Evolutionary conservation across 176 grass and related monocot genomes (phyloP), one percentile per base, ranked within the genome.

Genomic region (Rhynchospora breviuscula): DNA sequence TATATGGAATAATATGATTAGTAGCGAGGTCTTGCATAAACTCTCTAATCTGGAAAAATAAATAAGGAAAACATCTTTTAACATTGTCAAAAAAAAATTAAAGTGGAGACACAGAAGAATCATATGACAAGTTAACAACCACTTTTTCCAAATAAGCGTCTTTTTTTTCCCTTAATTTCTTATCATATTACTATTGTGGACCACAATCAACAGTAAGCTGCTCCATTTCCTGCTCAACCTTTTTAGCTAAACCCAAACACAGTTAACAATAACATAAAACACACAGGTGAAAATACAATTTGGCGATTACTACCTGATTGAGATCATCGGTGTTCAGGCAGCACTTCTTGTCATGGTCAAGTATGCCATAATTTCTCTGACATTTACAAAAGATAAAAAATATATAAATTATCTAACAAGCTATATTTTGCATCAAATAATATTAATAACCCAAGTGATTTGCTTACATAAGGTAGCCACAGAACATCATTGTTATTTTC

Each of bases 1-100:
- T 91, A 87, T 89, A 92, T 83, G 96, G 96, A 62, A 99, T 99
- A 63, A 99, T 89, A 93, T 93, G 89, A 85, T 99, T 99, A 76
- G 89, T 95, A 83, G 86, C 88, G 66, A 99, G 87, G 73, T 91
- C 88, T 99, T 93, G 93, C 91, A 99, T 95, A 79, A 99, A 99
- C 68, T 99, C 96, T 82, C 88, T 99, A 72, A 99, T 91, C 96
- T 99, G 88, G 13, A 85, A 85, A 10, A 70, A 29, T 68, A 61
- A 22, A 59, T 59, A 40, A 46, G 31, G 44, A 80, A 79, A 86
- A 67, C 43, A 44, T 13, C 52, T 69, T 17, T 44, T 67, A 85
- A 59, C 15, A 84, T 63, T 57, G 73, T 46, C 57, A 45, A 81
- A 81, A 84, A 1, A 84, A 64, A 64, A 2, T 11, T 72, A 17